phyloP scores from a whole-genome alignment of 306 rosid species.

The Sechiopsis laciniata region DNA sequence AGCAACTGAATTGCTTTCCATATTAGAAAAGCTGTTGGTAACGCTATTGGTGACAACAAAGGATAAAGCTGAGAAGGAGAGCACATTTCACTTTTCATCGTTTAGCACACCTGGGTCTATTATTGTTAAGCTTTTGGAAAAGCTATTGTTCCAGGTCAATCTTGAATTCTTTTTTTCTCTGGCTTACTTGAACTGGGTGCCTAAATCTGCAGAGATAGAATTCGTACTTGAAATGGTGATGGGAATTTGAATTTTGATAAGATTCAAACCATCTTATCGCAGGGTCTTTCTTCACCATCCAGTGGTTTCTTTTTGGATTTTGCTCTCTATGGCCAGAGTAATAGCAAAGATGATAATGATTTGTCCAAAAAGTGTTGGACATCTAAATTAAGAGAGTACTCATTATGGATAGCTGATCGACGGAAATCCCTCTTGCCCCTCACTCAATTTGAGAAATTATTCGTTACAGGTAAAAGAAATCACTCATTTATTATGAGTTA shows the following conservation, averaged over 20 bases:
- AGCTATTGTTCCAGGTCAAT: conserved; percentile 68
- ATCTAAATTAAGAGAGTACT: conserved; percentile 53
- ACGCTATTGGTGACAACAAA: conserved; percentile 32
- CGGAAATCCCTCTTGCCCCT: conserved; percentile 53
- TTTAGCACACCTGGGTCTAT: conserved; percentile 66
- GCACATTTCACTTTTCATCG: conserved; percentile 36
- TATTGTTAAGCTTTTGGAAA: conserved; percentile 50
- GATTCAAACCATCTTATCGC: conserved; percentile 35
- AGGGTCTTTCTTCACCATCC: conserved; percentile 53
- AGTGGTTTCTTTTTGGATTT: conserved; percentile 44
- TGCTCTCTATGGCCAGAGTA: conserved; percentile 31
- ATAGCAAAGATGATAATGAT: conserved; percentile 35
- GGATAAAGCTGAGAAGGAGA: conserved; percentile 34
- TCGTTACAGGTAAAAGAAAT: conserved; percentile 50
- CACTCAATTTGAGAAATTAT: conserved; percentile 50
- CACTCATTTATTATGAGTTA: conserved; percentile 14
- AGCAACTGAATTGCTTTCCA: conserved; percentile 60
- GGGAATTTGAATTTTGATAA: conserved; percentile 5
- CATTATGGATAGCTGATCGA: conserved; percentile 52
- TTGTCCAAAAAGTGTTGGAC: conserved; percentile 49
- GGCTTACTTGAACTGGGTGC: conserved; percentile 7
- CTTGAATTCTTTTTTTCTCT: background rate
- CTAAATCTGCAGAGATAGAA: background rate
- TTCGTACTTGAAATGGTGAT: conserved; percentile 22
- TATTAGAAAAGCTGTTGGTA: conserved; percentile 57